Conservation (phyloP, 805 yeast genomes). For the Pichia exigua region DNA sequence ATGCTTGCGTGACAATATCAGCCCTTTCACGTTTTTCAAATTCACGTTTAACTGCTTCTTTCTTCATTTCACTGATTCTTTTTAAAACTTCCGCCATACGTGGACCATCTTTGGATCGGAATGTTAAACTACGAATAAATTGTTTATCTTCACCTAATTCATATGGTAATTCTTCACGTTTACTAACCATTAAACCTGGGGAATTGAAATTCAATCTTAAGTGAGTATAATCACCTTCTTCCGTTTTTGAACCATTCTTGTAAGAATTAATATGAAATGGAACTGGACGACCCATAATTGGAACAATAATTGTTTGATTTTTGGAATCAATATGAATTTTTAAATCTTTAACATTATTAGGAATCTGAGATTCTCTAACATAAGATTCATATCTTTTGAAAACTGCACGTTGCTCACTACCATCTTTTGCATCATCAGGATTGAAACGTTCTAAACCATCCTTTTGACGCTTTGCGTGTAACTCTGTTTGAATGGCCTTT, state of each 20-base stretch:
- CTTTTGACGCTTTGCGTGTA: conserved; percentile 79
- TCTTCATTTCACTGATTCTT: conserved; percentile 86
- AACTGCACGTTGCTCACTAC: conserved; percentile 55
- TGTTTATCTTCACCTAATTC: conserved; percentile 83
- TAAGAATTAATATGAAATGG: conserved; percentile 94
- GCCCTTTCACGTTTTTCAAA: conserved; percentile 86
- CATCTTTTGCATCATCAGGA: conserved; percentile 65
- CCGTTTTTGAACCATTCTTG: conserved; percentile 90
- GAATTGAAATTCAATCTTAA: conserved; percentile 86
- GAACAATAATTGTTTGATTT: conserved; percentile 81
- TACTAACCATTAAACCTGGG: conserved; percentile 57
- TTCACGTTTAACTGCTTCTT: conserved; percentile 84
- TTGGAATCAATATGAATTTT: conserved; percentile 82
- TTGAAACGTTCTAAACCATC: conserved; percentile 80
- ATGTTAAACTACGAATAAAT: conserved; percentile 77
- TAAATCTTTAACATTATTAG: conserved; percentile 72
- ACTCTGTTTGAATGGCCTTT: conserved; percentile 71
- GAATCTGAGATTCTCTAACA: conserved; percentile 88
- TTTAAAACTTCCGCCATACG: conserved; percentile 85
- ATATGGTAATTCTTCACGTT: conserved; percentile 78
- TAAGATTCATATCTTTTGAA: conserved; percentile 93
- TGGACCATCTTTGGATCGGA: conserved; percentile 85
- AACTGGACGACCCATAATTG: conserved; percentile 92
- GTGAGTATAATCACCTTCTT: conserved; percentile 92
- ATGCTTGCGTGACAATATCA: conserved; percentile 91